phyloP scores from a whole-genome alignment of 371 early-diverging fungal species.

The Basidiobolus meristosporus region DNA sequence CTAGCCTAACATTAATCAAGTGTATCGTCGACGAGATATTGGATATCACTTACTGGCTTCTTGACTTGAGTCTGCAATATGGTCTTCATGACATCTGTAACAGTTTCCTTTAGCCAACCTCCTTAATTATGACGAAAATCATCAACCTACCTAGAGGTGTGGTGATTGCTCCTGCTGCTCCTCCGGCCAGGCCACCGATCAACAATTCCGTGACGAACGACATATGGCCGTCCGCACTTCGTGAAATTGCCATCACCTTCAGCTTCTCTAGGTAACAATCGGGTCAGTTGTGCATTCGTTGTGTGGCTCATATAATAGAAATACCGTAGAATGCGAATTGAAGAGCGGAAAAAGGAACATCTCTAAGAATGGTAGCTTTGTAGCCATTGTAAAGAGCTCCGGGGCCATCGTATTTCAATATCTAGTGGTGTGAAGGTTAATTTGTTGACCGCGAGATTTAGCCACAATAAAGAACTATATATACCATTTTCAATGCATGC shows the following conservation, averaged over 20 bases:
- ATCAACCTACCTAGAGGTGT: constrained; percentile 20
- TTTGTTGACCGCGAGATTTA: neutral
- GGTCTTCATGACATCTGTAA: constrained; percentile 39
- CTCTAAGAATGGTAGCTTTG: constrained; percentile 38
- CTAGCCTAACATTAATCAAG: neutral
- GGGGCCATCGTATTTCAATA: constrained; percentile 37
- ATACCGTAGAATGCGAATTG: constrained; percentile 55
- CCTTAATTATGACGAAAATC: neutral
- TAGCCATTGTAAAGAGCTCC: constrained; percentile 46
- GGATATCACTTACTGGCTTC: constrained; percentile 5
- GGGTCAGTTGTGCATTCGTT: neutral
- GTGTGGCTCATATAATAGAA: neutral
- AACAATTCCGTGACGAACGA: constrained; percentile 14
- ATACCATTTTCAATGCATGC: constrained; percentile 47
- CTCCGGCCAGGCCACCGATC: constrained; percentile 42
- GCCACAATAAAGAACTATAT: constrained; percentile 1
- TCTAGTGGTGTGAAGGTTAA: constrained; percentile 9
- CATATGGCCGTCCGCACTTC: neutral
- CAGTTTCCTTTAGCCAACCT: neutral
- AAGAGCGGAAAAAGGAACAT: constrained; percentile 50
- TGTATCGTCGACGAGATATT: neutral
- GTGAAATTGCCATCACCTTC: constrained; percentile 8
- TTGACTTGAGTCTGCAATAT: constrained; percentile 35
- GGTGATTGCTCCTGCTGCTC: constrained; percentile 43
- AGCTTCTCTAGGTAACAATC: constrained; percentile 9